Percentiles rank a stretch among this genome's conserved stretches.
phyloP scores from a whole-genome alignment of 2,329 filamentous ascomycete genomes.

The Phyllosticta capitalensis region DNA sequence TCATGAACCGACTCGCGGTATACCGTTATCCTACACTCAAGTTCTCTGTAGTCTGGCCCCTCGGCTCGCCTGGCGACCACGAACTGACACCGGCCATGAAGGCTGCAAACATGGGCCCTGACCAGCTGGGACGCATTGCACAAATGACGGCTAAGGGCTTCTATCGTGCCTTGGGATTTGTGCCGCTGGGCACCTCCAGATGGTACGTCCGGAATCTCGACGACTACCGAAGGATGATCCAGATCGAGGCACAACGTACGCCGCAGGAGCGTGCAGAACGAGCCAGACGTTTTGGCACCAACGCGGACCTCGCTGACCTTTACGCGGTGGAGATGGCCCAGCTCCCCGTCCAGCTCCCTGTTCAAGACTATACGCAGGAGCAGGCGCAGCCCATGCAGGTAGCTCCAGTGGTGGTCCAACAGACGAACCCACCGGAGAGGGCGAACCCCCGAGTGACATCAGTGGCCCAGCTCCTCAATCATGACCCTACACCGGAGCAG shows the following conservation, averaged over 20 bases:
- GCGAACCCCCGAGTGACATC: no score
- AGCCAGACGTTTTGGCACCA: no score
- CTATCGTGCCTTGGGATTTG: neutral
- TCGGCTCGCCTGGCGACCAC: neutral
- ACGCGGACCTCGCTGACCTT: no score
- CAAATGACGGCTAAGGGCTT: neutral
- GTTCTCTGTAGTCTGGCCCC: conserved; percentile 4
- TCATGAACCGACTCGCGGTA: neutral
- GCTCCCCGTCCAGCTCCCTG: neutral
- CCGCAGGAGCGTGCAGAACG: neutral
- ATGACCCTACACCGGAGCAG: no score
- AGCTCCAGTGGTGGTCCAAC: no score
- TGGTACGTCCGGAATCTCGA: neutral
- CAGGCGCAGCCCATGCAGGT: no score
- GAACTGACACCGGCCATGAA: neutral
- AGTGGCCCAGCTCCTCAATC: no score
- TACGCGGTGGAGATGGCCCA: no score
- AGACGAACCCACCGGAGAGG: no score
- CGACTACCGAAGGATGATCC: neutral
- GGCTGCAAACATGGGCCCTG: neutral
- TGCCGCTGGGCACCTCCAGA: neutral
- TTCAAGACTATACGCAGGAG: no score
- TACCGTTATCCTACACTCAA: neutral
- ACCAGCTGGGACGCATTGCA: neutral
- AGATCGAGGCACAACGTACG: neutral